Base-by-base conservation (phyloP, 495 filamentous ascomycete genomes). In the Aspergillus incahuasiensis region DNA sequence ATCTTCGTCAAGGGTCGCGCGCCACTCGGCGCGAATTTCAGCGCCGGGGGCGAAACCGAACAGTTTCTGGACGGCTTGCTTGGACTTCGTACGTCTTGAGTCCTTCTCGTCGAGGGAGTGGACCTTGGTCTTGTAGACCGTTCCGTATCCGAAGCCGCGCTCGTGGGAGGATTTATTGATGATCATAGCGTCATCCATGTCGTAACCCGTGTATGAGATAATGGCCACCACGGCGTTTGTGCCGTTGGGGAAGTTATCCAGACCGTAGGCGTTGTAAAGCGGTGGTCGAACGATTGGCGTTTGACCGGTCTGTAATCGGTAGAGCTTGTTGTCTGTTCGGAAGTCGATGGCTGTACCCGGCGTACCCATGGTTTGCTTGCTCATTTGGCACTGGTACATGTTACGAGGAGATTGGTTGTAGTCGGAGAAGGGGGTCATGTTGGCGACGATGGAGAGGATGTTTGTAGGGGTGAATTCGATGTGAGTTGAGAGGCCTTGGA, bases 141-240 rank as follows among this genome's bases (percentile, higher is more conserved):
- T 95, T 42, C 94, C 94, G 68, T 97, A 83, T 42, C 88, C 92
- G 66, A 97, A 97, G n/a, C 94, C 94, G 55, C 94, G 87, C 70
- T 98, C 94, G 72, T 97, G 90, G 2, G 92, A 85, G 13, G 92
- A 97, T 68, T 98, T 98, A 77, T 97, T 97, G 64, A 98, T 79
- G 61, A 98, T 97, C 94, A 98, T 98, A 69, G 94, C 94, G 74
- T 98, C 94, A 77, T 98, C 94, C 94, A 98, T 97, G 79, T 98
- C 94, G 68, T 97, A 97, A 42, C 92, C 94, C 6, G 94, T 97
- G 73, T 98, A 98, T 5, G 94, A 96, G 55, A 98, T 95, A 66
- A 98, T 95, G 50, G 94, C 94, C 53, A 98, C 94, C 22, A 98
- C 82, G 8, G 92, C 91, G 68, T 98, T 98, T 62, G 82, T 91